Percentiles rank a stretch among this genome's conserved stretches.
Evolutionary conservation across 441 rosid genomes (phyloP).

Genomic region (Pelargonium australe): DNA sequence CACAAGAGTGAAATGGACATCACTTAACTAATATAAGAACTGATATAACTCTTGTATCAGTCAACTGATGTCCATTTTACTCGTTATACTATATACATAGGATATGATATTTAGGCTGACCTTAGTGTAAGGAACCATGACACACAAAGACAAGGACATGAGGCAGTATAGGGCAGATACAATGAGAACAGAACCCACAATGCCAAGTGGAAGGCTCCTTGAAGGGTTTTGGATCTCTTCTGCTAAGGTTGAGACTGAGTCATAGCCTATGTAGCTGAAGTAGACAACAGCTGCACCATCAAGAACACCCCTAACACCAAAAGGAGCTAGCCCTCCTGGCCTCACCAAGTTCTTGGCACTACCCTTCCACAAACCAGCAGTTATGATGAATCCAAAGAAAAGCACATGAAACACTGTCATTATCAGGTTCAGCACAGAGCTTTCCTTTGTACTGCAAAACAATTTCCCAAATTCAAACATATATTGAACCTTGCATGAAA

Average conservation of each 20-base stretch:
- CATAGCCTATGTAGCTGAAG: constrained; percentile 87
- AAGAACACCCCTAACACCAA: constrained; percentile 62
- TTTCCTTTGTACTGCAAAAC: constrained; percentile 78
- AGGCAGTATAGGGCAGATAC: constrained; percentile 73
- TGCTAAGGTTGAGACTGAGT: constrained; percentile 85
- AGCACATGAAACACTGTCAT: constrained; percentile 78
- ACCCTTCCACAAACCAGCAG: constrained; percentile 60
- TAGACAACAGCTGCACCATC: constrained; percentile 82
- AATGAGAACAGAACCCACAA: constrained; percentile 67
- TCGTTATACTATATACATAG: too few species aligned
- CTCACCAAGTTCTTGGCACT: constrained; percentile 47
- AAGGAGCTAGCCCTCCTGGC: constrained; percentile 76
- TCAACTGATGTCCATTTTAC: too few species aligned
- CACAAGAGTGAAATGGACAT: too few species aligned
- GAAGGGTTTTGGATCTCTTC: constrained; percentile 87
- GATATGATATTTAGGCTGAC: constrained; percentile 24
- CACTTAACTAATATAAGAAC: too few species aligned
- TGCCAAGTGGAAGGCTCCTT: constrained; percentile 66
- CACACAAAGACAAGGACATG: constrained; percentile 70
- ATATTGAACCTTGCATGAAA: too few species aligned
- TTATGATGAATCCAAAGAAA: constrained; percentile 77
- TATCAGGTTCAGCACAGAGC: constrained; percentile 66
- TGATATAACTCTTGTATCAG: too few species aligned
- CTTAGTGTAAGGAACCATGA: constrained; percentile 72
- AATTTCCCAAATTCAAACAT: constrained; percentile 14